phyloP scores from a whole-genome alignment of 2,329 filamentous ascomycete genomes.

The Sclerotinia trifoliorum region DNA sequence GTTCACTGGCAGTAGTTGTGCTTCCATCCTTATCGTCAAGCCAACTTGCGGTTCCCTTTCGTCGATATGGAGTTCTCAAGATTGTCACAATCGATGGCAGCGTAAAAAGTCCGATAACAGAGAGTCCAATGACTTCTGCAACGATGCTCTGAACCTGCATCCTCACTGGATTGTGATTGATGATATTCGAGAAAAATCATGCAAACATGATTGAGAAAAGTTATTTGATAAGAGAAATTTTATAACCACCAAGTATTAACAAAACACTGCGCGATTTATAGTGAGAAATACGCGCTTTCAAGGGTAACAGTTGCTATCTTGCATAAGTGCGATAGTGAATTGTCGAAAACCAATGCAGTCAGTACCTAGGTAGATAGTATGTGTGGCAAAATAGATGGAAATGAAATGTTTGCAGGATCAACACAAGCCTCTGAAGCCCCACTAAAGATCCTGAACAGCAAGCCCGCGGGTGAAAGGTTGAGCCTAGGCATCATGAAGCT shows the following conservation, averaged over 20 bases:
- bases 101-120: conserved; percentile 14
- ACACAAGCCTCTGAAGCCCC: neutral
- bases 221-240: conserved; percentile 1
- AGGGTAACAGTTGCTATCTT: conserved; percentile 13
- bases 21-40: conserved; percentile 69
- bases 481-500: neutral
- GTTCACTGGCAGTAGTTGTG: conserved; percentile 60
- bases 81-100: conserved; percentile 18
- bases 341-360: conserved; percentile 13
- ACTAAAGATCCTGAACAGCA: neutral
- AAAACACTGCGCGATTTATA: conserved; percentile 12
- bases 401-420: neutral
- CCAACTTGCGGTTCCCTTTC: conserved; percentile 5
- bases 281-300: conserved; percentile 8
- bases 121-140: conserved; percentile 21
- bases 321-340: conserved; percentile 18
- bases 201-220: neutral
- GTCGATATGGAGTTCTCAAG: neutral
- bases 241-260: neutral
- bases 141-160: conserved; percentile 16
- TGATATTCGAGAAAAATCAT: neutral
- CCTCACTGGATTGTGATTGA: neutral
- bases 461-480: neutral
- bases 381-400: conserved; percentile 11
- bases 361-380: neutral